Evolutionary conservation across 345 rosid species (phyloP), one percentile per base, ranked within the genome.

Genomic region (Balakata baccata): DNA sequence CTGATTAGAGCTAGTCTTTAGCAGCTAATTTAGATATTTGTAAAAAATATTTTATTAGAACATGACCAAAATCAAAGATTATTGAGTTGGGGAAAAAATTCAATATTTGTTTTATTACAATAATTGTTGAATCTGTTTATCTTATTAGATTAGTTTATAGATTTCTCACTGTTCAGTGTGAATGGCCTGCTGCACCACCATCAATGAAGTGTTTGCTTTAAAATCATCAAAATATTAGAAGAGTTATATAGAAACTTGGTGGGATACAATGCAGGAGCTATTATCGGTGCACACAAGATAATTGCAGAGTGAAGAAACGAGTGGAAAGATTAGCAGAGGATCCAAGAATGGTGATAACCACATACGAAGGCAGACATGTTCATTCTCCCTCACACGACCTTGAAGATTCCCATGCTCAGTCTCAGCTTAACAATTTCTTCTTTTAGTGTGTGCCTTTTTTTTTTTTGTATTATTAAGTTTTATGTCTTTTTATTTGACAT

Each of bases 271-370:
- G 81, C 86, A 95, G 99, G 91, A 95, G 99, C 87, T 95, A 95
- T 70, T 95, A 95, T 65, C 87, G 98, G 12, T 95, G 99, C 64
- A 95, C 99, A 20, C 91, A 95, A 77, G 98, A 93, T 61, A 95
- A 84, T 53, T 95, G 99, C 78, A 81, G 90, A 6, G 99, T 95
- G 58, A 95, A 95, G 91, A 95, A 95, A 81, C 81, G 99, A 39
- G 99, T 95, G 67, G 99, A 95, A 82, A 86, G 99, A 86, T 82
- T 95, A 82, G 98, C 98, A 0, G 99, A 95, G 76, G 99, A 95
- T 77, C 98, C 98, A 58, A 86, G 98, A 80, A 95, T 95, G 99
- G 99, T 95, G 50, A 95, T 95, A 59, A 95, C 99, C 47, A 92
- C 99, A 38, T 95, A 95, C 65, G 99, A 95, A 82, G 99, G 99